These are phyloP conservation scores for Dendrobium catenatum DNA, from an alignment of 106 monocot genomes.

Conservation along the genomic window DNA sequence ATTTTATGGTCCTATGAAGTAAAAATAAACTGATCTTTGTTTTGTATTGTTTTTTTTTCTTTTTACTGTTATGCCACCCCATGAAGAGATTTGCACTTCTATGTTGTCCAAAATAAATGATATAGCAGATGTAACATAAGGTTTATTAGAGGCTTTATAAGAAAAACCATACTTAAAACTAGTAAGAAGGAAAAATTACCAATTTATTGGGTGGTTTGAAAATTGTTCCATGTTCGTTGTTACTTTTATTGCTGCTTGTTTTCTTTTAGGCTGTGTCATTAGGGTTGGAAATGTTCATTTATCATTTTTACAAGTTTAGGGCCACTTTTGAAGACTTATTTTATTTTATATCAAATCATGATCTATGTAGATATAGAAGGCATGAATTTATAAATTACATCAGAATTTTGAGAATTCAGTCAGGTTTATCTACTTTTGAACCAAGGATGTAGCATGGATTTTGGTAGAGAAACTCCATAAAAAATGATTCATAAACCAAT, in stretches of 20 bases:
- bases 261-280: background rate
- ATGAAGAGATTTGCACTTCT: background rate
- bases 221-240: background rate
- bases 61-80: background rate
- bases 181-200: background rate
- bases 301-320: background rate
- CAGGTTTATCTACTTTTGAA: background rate
- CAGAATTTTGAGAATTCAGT: background rate
- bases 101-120: background rate
- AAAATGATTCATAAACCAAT: background rate
- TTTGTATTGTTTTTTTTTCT: background rate
- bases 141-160: background rate
- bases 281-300: background rate
- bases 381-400: background rate
- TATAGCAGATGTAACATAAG: background rate
- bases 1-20: background rate
- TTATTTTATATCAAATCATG: background rate
- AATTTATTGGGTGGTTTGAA: slow-evolving; percentile 1
- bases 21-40: background rate
- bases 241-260: background rate
- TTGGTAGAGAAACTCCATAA: background rate
- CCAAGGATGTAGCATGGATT: background rate
- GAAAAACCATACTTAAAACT: background rate
- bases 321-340: background rate
- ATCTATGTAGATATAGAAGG: background rate